Base-by-base conservation (phyloP, 129 eudicot genomes). In the Flaveria robusta region DNA sequence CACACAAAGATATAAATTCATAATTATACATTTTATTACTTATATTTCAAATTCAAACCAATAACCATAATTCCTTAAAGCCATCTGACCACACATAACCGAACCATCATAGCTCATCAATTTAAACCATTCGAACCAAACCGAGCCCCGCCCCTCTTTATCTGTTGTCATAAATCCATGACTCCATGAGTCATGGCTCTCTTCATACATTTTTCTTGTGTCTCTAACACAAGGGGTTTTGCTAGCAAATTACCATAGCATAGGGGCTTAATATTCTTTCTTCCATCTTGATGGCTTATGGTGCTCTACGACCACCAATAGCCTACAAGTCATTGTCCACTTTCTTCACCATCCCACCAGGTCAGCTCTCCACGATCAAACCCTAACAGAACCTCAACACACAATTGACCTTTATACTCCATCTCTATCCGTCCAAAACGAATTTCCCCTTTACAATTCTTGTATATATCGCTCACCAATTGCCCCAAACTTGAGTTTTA, bases 341-440 rank as follows among this genome's bases (percentile, higher is more conserved):
- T 72, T 65, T 72, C 29, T 7, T 43, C 13, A 9, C 13, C 13
- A 8, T 43, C 49, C 14, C 43, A 73, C 59, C 68, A 66, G 58
- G 74, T 73, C 79, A 73, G 62, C 42, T 24, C 79, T 80, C 79
- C 74, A 51, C 58, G 43, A 34, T 47, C 72, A 77, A 12, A 55
- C 62, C 23, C 77, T 18, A 4, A n/a, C 19, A 49, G 39, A 74
- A 15, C 68, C 59, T 31, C 54, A 37, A 20, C 74, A 51, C 80
- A 76, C 80, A 66, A 51, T 76, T 58, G 68, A 42, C 60, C 62
- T 68, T 43, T 45, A n/a, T 45, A 37, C 62, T 42, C 51, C 13
- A 78, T 78, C 69, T 80, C 62, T 74, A 80, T 73, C 83, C 83
- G 83, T 80, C 70, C 79, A 74, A 80, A 80, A 24, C 79, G 83